Percentiles rank a stretch among this genome's conserved stretches.
Conservation (phyloP, 2,329 filamentous ascomycete species). For the Aspergillus ustus region DNA sequence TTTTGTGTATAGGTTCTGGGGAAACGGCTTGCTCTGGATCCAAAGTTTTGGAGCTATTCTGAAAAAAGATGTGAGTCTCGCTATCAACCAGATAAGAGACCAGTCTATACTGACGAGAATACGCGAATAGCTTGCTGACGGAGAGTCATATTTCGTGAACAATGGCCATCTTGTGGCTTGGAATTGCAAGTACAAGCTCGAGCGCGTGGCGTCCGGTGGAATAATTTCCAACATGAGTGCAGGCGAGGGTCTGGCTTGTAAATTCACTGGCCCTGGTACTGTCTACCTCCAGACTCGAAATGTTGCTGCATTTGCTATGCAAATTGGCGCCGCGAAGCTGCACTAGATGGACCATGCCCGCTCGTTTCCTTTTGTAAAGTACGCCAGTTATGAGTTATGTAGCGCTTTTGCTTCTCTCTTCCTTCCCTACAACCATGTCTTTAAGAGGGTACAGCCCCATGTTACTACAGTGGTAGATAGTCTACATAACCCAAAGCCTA, state of each 20-base stretch:
- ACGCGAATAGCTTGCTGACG: conserved; percentile 49
- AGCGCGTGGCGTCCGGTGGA: conserved; percentile 86
- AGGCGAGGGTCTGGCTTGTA: conserved; percentile 89
- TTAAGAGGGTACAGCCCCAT: too few species aligned
- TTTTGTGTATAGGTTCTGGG: conserved; percentile 85
- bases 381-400: too few species aligned
- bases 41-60: conserved; percentile 95
- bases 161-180: conserved; percentile 94
- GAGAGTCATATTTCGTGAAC: conserved; percentile 89
- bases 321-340: neutral
- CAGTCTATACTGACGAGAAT: neutral
- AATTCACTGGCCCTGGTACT: conserved; percentile 87
- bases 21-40: conserved; percentile 82
- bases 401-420: neutral
- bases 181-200: conserved; percentile 93
- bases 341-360: neutral
- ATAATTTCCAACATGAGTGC: conserved; percentile 85
- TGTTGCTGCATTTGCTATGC: conserved; percentile 52
- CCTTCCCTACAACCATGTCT: neutral
- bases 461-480: too few species aligned
- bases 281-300: conserved; percentile 94
- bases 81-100: conserved; percentile 42
- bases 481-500: too few species aligned
- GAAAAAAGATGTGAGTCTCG: conserved; percentile 74
- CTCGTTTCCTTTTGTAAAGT: neutral